phyloP scores from a whole-genome alignment of 768 basidiomycete species.

The Termitomyces sp. region DNA sequence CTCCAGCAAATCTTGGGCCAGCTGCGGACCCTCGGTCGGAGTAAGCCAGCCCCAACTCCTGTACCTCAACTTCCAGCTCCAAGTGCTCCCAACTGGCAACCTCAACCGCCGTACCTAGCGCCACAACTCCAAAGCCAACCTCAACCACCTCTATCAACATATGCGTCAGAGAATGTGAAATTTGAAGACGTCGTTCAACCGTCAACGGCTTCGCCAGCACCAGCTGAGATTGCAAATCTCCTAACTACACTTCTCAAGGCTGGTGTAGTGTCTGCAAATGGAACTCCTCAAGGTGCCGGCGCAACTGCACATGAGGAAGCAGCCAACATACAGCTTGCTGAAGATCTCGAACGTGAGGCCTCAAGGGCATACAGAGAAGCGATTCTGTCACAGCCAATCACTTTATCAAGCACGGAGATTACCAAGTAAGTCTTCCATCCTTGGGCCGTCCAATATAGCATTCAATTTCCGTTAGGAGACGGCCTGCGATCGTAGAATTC shows the following conservation, averaged over 20 bases:
- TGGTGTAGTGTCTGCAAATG: constrained; percentile 61
- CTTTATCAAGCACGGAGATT: constrained; percentile 65
- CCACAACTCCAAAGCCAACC: constrained; percentile 16
- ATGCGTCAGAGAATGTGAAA: constrained; percentile 17
- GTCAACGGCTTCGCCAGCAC: constrained; percentile 20
- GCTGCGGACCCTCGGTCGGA: constrained; percentile 56
- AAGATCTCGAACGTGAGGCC: constrained; percentile 41
- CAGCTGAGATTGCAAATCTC: constrained; percentile 49
- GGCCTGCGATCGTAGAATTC: constrained; percentile 56
- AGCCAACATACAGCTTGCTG: constrained; percentile 16
- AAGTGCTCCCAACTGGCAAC: constrained; percentile 17
- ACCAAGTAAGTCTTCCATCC: constrained; percentile 45
- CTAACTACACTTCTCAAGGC: constrained; percentile 71
- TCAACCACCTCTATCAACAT: constrained; percentile 8
- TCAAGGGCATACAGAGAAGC: constrained; percentile 54
- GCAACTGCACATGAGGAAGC: constrained; percentile 35
- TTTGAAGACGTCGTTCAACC: constrained; percentile 13
- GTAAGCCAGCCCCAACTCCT: constrained; percentile 28
- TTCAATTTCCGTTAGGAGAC: constrained; percentile 36
- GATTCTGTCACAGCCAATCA: constrained; percentile 56
- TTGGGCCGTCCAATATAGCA: not conserved
- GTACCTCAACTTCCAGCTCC: constrained; percentile 16
- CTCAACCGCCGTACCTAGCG: constrained; percentile 11
- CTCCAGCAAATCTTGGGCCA: constrained; percentile 71
- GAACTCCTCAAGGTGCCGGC: constrained; percentile 47